Evolutionary conservation across 345 rosid species (phyloP).

Genomic region (Eucalyptus victrix): DNA sequence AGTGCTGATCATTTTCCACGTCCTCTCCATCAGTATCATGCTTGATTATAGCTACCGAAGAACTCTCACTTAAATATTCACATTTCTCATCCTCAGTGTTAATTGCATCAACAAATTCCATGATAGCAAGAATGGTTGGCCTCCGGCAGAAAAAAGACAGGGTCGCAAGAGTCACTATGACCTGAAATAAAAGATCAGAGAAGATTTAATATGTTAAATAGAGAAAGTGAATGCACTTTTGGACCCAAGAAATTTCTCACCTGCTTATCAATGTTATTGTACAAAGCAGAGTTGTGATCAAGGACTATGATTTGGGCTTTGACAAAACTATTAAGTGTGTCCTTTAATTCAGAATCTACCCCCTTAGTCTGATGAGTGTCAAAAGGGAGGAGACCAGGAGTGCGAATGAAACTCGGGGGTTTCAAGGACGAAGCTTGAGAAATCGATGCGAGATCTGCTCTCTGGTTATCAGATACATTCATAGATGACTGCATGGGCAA

Average conservation of each 20-base stretch:
- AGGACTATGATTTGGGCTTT: slow-evolving; percentile 81
- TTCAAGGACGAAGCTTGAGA: slow-evolving; percentile 16
- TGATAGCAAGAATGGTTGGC: slow-evolving; percentile 85
- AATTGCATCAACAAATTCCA: slow-evolving; percentile 81
- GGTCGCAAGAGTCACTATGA: slow-evolving; percentile 70
- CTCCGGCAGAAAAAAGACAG: slow-evolving; percentile 91
- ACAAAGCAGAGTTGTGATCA: slow-evolving; percentile 63
- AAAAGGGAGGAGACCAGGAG: slow-evolving; percentile 68
- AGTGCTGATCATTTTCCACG: slow-evolving; percentile 19
- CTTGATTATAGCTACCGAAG: slow-evolving; percentile 29
- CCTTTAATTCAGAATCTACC: slow-evolving; percentile 24
- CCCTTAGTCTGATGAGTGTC: slow-evolving; percentile 11
- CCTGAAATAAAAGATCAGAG: slow-evolving; percentile 33
- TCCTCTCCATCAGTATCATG: slow-evolving; percentile 25
- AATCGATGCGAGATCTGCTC: slow-evolving; percentile 1
- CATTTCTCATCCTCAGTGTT: slow-evolving; percentile 43
- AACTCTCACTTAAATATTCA: slow-evolving; percentile 48
- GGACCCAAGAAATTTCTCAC: slow-evolving; percentile 13
- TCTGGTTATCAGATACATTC: slow-evolving; percentile 1
- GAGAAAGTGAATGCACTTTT: not conserved
- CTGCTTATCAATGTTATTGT: slow-evolving; percentile 63
- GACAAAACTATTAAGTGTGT: slow-evolving; percentile 76
- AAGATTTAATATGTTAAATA: not conserved
- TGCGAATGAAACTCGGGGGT: slow-evolving; percentile 68
- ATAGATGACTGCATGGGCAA: slow-evolving; percentile 9